phyloP scores from a whole-genome alignment of 345 rosid genomes.

The Limnanthes douglasii region DNA sequence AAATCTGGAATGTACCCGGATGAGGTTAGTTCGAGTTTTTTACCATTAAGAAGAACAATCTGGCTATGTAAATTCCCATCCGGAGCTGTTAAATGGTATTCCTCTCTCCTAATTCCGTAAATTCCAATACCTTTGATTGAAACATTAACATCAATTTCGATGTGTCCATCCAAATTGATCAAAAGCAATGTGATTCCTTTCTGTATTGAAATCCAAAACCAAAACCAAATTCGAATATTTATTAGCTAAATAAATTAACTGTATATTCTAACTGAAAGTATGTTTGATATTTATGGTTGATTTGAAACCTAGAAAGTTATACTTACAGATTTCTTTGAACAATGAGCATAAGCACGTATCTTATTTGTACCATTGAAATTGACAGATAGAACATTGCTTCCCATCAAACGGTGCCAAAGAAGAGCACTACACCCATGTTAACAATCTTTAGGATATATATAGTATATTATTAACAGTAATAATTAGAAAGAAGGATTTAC shows the following conservation, averaged over 20 bases:
- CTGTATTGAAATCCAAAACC: constrained; percentile 42
- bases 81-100: constrained; percentile 68
- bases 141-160: constrained; percentile 11
- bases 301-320: no score
- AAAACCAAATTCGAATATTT: neutral
- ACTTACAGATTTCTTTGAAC: constrained; percentile 67
- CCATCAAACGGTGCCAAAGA: constrained; percentile 86
- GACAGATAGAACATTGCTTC: constrained; percentile 47
- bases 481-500: constrained; percentile 14
- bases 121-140: constrained; percentile 3
- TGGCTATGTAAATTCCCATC: constrained; percentile 77
- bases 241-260: neutral
- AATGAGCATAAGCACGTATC: constrained; percentile 70
- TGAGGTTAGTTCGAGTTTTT: constrained; percentile 34
- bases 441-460: constrained; percentile 3
- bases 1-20: constrained; percentile 52
- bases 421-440: constrained; percentile 66
- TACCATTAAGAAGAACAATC: constrained; percentile 67
- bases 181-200: constrained; percentile 52
- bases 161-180: constrained; percentile 54
- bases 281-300: no score
- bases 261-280: no score
- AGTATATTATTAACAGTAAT: no score
- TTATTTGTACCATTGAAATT: constrained; percentile 47
- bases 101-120: constrained; percentile 35